phyloP scores from a whole-genome alignment of 257 asterid genomes.

The Knoxia roxburghii region DNA sequence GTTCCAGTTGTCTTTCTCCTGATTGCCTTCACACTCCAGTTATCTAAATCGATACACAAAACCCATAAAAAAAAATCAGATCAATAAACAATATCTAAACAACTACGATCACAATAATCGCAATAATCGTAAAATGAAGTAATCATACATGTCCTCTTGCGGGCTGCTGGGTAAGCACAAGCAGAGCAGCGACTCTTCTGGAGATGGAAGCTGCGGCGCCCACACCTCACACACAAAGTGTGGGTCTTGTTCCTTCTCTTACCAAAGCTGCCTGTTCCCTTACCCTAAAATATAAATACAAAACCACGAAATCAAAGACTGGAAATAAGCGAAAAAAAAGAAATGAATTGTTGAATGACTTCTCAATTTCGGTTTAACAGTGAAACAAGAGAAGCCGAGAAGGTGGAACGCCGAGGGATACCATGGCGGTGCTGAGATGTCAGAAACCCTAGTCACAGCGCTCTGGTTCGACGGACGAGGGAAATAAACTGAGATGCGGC shows the following conservation, averaged over 20 bases:
- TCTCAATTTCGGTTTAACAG: no score
- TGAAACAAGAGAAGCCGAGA: neutral
- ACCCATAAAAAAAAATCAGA: neutral
- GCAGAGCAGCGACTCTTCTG: conserved; percentile 70
- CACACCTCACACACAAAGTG: conserved; percentile 62
- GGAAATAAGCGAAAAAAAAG: neutral
- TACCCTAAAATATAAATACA: conserved; percentile 29
- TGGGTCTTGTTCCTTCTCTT: conserved; percentile 67
- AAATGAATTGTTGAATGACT: neutral
- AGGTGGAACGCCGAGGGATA: neutral
- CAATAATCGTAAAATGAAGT: neutral
- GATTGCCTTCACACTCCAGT: conserved; percentile 87
- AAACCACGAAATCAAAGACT: neutral
- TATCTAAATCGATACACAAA: conserved; percentile 18
- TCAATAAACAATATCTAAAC: neutral
- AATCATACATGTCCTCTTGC: conserved; percentile 51
- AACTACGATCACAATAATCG: no score
- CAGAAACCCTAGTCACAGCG: conserved; percentile 27
- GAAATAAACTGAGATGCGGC: conserved; percentile 21
- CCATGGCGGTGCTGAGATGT: conserved; percentile 29
- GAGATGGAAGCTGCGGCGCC: conserved; percentile 58
- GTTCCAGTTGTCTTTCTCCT: conserved; percentile 83
- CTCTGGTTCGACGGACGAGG: conserved; percentile 10
- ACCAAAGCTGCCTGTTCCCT: conserved; percentile 66
- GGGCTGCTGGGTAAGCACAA: conserved; percentile 65